These are phyloP conservation scores for Geotrichum europaeum DNA, from an alignment of 1,139 yeast species.

Conservation along the genomic window DNA sequence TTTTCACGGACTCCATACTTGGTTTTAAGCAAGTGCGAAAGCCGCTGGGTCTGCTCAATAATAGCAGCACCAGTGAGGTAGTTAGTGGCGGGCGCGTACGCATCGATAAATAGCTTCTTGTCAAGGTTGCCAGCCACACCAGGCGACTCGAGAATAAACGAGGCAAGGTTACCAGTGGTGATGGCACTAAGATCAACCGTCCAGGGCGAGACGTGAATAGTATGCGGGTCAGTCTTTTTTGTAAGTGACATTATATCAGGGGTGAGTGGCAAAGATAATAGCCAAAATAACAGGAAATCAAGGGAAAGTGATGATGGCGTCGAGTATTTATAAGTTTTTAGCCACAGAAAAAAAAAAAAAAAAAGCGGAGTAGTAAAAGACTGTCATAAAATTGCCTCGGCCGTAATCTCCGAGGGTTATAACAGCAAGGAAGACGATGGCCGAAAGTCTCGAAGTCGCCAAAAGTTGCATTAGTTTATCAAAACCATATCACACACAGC, in stretches of 20 bases:
- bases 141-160: constrained; percentile 22
- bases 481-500: too few relatives aligned
- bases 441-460: too few relatives aligned
- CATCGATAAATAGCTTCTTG: constrained; percentile 26
- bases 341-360: neutral
- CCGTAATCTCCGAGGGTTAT: neutral
- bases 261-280: neutral
- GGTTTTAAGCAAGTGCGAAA: constrained; percentile 25
- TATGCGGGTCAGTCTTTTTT: neutral
- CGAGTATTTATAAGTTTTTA: neutral
- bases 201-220: constrained; percentile 11
- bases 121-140: constrained; percentile 15
- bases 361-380: neutral
- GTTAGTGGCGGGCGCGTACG: constrained; percentile 21
- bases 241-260: neutral
- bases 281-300: neutral
- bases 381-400: neutral
- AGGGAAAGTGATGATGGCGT: neutral
- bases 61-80: constrained; percentile 24
- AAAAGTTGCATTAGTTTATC: too few relatives aligned
- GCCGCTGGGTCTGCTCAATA: constrained; percentile 20
- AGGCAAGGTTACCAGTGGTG: constrained; percentile 25
- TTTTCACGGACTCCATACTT: constrained; percentile 25
- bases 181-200: constrained; percentile 4
- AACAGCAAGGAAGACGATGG: neutral